Conservation (phyloP, 164 flowering plant species). For the Stephania yunnanensis region DNA sequence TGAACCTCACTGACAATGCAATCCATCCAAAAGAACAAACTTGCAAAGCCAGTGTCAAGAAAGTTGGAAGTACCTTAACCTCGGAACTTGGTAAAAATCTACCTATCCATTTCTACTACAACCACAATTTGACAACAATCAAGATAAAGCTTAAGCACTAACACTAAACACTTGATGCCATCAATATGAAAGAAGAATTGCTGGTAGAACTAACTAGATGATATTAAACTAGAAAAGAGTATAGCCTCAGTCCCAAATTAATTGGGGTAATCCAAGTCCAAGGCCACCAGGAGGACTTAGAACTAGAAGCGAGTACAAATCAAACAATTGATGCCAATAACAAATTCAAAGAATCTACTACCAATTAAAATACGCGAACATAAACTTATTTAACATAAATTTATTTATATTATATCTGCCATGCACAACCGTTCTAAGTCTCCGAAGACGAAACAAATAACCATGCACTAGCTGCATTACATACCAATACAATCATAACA, state of each 20-base stretch:
- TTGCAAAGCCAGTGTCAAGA: neutral
- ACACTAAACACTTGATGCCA: neutral
- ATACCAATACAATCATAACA: neutral
- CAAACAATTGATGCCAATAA: neutral
- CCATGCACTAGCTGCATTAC: neutral
- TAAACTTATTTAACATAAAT: neutral
- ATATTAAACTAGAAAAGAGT: neutral
- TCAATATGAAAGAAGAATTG: neutral
- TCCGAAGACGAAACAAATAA: neutral
- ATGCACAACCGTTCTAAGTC: neutral
- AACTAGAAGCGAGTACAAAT: neutral
- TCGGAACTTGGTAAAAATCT: neutral
- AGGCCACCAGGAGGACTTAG: no score
- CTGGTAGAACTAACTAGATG: neutral
- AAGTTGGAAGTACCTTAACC: neutral
- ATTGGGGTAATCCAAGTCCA: no score
- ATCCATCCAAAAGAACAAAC: neutral
- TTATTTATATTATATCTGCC: neutral
- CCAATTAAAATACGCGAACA: neutral
- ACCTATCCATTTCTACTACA: neutral
- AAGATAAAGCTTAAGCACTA: neutral
- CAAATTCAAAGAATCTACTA: neutral
- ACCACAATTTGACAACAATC: neutral
- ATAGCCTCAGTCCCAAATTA: no score
- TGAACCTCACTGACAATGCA: neutral